phyloP scores from a whole-genome alignment of 2,329 filamentous ascomycete genomes.

The Talaromyces sp. region DNA sequence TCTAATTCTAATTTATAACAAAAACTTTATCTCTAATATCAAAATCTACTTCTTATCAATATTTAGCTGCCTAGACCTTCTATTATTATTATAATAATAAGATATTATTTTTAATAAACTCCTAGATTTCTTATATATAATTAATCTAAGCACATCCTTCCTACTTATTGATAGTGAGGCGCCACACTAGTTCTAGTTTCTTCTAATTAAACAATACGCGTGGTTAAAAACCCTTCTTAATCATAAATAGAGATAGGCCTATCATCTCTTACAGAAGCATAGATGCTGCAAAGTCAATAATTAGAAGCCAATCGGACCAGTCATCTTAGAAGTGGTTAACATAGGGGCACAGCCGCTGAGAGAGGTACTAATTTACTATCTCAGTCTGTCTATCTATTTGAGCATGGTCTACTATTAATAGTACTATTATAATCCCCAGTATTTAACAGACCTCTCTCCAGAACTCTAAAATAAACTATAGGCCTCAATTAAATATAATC shows the following conservation, averaged over 20 bases:
- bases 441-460: background rate
- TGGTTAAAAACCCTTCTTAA: no score
- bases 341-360: background rate
- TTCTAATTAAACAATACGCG: no score
- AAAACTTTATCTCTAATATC: background rate
- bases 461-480: background rate
- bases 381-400: background rate
- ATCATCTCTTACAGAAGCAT: background rate
- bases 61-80: background rate
- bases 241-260: background rate
- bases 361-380: background rate
- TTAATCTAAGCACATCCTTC: background rate
- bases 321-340: background rate
- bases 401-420: background rate
- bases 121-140: background rate
- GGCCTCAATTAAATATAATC: background rate
- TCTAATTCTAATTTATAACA: background rate
- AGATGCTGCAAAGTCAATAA: background rate
- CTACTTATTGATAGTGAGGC: no score
- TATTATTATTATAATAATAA: background rate
- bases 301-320: background rate
- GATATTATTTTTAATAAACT: background rate
- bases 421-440: background rate
- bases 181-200: no score
- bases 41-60: background rate